These are phyloP conservation scores for Mrakia frigida DNA, from an alignment of 768 basidiomycete genomes.

Conservation along the genomic window DNA sequence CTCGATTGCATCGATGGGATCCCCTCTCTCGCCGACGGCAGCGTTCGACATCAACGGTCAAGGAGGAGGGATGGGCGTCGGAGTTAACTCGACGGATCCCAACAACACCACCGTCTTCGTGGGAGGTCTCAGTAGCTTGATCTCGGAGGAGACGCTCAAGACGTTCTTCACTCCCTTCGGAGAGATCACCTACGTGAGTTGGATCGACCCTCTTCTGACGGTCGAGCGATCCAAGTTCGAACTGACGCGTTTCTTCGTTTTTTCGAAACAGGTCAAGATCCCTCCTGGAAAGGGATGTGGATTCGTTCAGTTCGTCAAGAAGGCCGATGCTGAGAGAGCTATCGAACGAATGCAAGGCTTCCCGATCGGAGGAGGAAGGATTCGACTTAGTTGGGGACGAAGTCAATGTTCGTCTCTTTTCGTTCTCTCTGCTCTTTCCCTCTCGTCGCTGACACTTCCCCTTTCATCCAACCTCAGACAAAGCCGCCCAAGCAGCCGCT, in stretches of 20 bases:
- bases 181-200: conserved; percentile 79
- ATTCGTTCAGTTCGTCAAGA: conserved; percentile 89
- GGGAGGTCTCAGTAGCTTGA: conserved; percentile 78
- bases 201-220: too few relatives aligned
- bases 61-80: neutral
- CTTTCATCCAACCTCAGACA: conserved; percentile 52
- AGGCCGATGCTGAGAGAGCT: conserved; percentile 82
- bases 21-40: neutral
- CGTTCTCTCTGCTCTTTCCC: conserved; percentile 35
- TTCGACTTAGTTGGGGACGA: conserved; percentile 86
- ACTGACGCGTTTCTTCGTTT: too few relatives aligned
- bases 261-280: conserved; percentile 70
- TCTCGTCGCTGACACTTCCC: conserved; percentile 33
- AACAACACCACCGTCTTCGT: conserved; percentile 94
- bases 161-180: conserved; percentile 91
- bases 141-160: conserved; percentile 83
- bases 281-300: conserved; percentile 93
- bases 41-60: neutral
- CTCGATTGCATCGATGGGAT: neutral
- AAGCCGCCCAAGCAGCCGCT: conserved; percentile 84
- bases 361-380: conserved; percentile 84
- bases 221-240: neutral
- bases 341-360: conserved; percentile 98
- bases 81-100: conserved; percentile 56
- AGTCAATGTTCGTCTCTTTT: conserved; percentile 66